Conservation (phyloP, 2,329 filamentous ascomycete genomes). For the Phialophora verrucosa region DNA sequence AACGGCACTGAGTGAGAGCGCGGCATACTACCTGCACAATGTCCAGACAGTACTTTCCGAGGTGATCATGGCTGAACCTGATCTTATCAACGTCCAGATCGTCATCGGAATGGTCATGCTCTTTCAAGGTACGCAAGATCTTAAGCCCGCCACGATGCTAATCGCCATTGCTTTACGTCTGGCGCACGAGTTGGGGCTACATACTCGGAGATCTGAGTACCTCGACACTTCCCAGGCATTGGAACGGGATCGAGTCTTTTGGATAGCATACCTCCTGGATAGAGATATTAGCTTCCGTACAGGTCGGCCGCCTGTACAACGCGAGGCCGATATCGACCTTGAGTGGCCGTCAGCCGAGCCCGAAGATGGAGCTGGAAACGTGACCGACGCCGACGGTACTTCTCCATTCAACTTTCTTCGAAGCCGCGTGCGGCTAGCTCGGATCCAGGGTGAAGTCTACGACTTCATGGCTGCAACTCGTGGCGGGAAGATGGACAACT, state of each 20-base stretch:
- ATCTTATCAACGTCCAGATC: slow-evolving; percentile 44
- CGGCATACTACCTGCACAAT: slow-evolving; percentile 40
- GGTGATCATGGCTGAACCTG: slow-evolving; percentile 39
- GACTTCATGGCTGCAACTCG: slow-evolving; percentile 31
- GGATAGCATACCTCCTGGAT: slow-evolving; percentile 47
- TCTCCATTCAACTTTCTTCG: slow-evolving; percentile 30
- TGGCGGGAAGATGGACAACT: slow-evolving; percentile 25
- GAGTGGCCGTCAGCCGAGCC: slow-evolving; percentile 24
- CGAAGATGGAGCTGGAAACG: slow-evolving; percentile 16
- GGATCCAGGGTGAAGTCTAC: slow-evolving; percentile 34
- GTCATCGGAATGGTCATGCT: slow-evolving; percentile 43
- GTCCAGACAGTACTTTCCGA: slow-evolving; percentile 42
- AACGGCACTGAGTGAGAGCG: slow-evolving; percentile 12
- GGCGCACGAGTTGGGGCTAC: slow-evolving; percentile 29
- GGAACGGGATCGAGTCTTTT: slow-evolving; percentile 42
- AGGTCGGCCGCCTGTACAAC: slow-evolving; percentile 48
- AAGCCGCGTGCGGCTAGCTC: slow-evolving; percentile 31
- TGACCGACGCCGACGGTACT: slow-evolving; percentile 26
- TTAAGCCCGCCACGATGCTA: slow-evolving; percentile 40
- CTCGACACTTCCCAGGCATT: slow-evolving; percentile 20
- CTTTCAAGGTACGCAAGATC: slow-evolving; percentile 40
- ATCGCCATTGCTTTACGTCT: slow-evolving; percentile 39
- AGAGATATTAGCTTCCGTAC: slow-evolving; percentile 53
- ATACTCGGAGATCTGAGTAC: slow-evolving; percentile 35
- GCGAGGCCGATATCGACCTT: slow-evolving; percentile 45